phyloP scores from a whole-genome alignment of 768 basidiomycete species.

The Crepidotus variabilis region DNA sequence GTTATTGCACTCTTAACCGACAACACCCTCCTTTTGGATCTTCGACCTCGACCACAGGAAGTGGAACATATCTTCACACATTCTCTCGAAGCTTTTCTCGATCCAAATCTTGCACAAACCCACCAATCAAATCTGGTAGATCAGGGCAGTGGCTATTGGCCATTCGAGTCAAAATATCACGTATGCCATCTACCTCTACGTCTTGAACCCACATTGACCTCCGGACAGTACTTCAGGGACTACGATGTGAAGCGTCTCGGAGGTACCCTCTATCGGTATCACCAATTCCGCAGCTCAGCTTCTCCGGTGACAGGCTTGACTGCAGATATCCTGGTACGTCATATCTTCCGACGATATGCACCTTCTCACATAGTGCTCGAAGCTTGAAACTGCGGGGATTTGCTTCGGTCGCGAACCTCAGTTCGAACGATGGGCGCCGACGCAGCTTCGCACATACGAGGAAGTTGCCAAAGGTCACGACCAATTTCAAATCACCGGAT shows the following conservation, averaged over 20 bases:
- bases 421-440: conserved; percentile 51
- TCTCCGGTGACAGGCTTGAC: conserved; percentile 81
- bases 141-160: conserved; percentile 64
- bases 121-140: conserved; percentile 39
- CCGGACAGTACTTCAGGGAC: conserved; percentile 48
- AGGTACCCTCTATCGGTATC: conserved; percentile 59
- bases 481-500: too few relatives aligned
- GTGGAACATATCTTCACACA: conserved; percentile 77
- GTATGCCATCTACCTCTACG: conserved; percentile 35
- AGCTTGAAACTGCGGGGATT: conserved; percentile 63
- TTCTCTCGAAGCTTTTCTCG: conserved; percentile 65
- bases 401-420: conserved; percentile 46
- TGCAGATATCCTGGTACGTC: conserved; percentile 66
- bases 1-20: conserved; percentile 67
- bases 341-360: neutral
- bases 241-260: conserved; percentile 37
- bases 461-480: too few relatives aligned
- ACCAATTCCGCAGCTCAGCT: conserved; percentile 67
- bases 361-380: neutral
- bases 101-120: conserved; percentile 41
- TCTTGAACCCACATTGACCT: neutral
- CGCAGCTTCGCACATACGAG: conserved; percentile 14
- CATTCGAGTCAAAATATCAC: conserved; percentile 59
- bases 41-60: conserved; percentile 55
- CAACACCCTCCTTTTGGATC: conserved; percentile 37